Evolutionary conservation across 2,329 filamentous ascomycete species (phyloP).

Genomic region (Penicillium sp.): DNA sequence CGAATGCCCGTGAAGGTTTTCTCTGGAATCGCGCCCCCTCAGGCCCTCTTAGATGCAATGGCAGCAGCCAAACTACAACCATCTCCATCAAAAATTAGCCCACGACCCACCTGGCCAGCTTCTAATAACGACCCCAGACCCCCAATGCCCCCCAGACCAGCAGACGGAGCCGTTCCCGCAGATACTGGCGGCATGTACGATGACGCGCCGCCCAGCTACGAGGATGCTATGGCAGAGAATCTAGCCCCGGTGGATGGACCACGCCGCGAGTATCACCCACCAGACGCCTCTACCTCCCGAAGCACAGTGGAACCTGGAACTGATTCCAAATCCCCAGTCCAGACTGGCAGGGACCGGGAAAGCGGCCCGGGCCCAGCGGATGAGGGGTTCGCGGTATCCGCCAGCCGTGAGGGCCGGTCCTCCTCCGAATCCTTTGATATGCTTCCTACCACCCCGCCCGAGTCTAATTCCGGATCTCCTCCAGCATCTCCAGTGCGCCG

Average conservation of each 20-base stretch:
- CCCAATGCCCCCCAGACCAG: conserved; percentile 47
- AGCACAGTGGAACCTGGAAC: conserved; percentile 36
- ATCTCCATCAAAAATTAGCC: conserved; percentile 23
- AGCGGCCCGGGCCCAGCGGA: conserved; percentile 26
- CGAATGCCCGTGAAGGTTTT: conserved; percentile 79
- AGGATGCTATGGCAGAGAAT: conserved; percentile 84
- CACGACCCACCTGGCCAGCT: conserved; percentile 29
- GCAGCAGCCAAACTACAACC: conserved; percentile 35
- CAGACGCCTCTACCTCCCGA: conserved; percentile 38
- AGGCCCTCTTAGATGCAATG: conserved; percentile 72
- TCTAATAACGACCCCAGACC: conserved; percentile 29
- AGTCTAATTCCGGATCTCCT: conserved; percentile 39
- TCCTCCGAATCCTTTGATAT: conserved; percentile 46
- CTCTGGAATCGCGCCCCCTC: conserved; percentile 83
- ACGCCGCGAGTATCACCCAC: conserved; percentile 57
- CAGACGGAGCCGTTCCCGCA: conserved; percentile 27
- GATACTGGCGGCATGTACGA: conserved; percentile 48
- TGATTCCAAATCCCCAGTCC: conserved; percentile 44
- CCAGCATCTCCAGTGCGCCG: conserved; percentile 35
- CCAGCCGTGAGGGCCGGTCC: conserved; percentile 28
- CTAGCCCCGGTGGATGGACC: conserved; percentile 74
- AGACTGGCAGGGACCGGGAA: conserved; percentile 31
- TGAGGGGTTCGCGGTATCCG: conserved; percentile 27
- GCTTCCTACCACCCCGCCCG: conserved; percentile 42
- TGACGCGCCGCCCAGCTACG: conserved; percentile 92